phyloP scores from a whole-genome alignment of 305 asterid genomes.

The Fraxinus baroniana region DNA sequence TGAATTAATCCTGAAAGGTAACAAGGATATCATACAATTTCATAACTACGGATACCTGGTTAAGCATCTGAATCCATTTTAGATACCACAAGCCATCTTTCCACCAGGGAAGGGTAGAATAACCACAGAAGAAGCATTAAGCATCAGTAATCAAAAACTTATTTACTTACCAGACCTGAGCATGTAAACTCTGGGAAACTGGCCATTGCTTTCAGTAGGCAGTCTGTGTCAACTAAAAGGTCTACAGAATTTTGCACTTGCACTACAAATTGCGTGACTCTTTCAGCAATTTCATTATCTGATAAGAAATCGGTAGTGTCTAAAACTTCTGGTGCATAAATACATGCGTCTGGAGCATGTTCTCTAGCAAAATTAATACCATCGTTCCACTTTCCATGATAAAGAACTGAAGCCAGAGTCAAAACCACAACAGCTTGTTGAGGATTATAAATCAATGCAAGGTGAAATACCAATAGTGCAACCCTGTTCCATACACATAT shows the following conservation, averaged over 20 bases:
- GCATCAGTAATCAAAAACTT: conserved; percentile 19
- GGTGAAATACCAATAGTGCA: conserved; percentile 73
- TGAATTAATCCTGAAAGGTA: neutral
- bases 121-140: conserved; percentile 3
- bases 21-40: neutral
- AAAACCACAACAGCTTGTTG: conserved; percentile 58
- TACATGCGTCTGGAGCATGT: conserved; percentile 44
- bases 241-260: conserved; percentile 49
- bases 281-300: conserved; percentile 69
- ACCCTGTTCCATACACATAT: conserved; percentile 54
- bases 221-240: conserved; percentile 40
- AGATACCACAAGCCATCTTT: neutral
- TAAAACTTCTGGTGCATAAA: conserved; percentile 57
- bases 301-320: conserved; percentile 41
- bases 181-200: conserved; percentile 55
- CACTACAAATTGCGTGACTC: conserved; percentile 46
- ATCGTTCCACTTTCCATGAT: conserved; percentile 60
- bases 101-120: conserved; percentile 1
- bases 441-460: conserved; percentile 58
- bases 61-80: neutral
- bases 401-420: conserved; percentile 80
- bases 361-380: conserved; percentile 63
- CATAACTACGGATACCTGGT: neutral
- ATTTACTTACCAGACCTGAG: conserved; percentile 62
- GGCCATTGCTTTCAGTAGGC: conserved; percentile 55